These are phyloP conservation scores for Tuber microsphaerosporum DNA, from an alignment of 495 filamentous ascomycete species.

Conservation along the genomic window DNA sequence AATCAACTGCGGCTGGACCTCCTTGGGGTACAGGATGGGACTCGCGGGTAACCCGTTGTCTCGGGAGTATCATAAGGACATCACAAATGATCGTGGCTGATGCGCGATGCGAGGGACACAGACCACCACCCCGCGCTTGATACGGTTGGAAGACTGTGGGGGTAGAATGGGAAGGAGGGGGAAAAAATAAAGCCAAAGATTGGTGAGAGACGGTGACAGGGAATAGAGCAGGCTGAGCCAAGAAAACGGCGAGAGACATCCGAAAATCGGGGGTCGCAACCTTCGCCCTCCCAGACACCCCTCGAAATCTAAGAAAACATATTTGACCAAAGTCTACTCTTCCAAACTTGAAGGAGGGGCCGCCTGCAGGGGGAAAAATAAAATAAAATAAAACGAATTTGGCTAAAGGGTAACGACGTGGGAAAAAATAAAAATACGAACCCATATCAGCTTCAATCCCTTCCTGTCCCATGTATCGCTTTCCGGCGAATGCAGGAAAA, in stretches of 20 bases:
- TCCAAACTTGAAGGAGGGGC: neutral
- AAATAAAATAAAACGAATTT: neutral
- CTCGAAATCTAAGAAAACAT: neutral
- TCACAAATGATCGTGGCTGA: neutral
- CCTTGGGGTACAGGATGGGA: conserved; percentile 2
- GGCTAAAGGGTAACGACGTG: neutral
- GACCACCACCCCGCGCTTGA: neutral
- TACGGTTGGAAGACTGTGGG: neutral
- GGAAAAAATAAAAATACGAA: conserved; percentile 7
- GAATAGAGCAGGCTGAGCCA: neutral
- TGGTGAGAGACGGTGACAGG: neutral
- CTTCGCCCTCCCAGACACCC: neutral
- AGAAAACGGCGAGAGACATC: neutral
- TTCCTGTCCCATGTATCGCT: conserved; percentile 9
- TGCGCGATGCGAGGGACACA: conserved; percentile 2
- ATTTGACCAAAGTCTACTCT: neutral
- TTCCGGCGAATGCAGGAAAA: conserved; percentile 17
- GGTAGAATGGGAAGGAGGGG: neutral
- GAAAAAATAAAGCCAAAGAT: neutral
- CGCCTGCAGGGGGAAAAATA: neutral
- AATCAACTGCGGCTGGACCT: neutral
- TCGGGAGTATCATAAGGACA: neutral
- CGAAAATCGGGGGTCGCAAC: neutral
- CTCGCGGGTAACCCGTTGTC: neutral
- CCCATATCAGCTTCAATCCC: conserved; percentile 26